These are phyloP conservation scores for Leccinellum luteum DNA, from an alignment of 768 basidiomycete genomes.

Conservation along the genomic window DNA sequence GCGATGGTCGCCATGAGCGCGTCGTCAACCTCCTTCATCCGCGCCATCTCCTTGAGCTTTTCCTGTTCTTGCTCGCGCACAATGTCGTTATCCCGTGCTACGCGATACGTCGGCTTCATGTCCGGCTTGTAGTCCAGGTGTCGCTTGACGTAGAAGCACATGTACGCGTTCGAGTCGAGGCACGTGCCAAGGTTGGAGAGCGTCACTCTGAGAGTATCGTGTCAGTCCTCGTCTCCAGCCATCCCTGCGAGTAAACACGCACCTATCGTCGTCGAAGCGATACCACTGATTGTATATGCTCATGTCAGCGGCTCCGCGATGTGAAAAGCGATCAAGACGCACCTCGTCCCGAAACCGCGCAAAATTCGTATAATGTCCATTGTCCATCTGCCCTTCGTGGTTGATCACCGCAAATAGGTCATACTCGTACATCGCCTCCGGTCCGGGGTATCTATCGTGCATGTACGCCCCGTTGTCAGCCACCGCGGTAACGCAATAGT, in stretches of 20 bases:
- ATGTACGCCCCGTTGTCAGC: neutral
- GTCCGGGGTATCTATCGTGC: slow-evolving; percentile 44
- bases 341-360: slow-evolving; percentile 85
- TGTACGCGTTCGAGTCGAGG: slow-evolving; percentile 77
- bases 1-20: slow-evolving; percentile 51
- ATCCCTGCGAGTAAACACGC: slow-evolving; percentile 21
- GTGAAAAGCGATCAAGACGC: slow-evolving; percentile 26
- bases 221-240: neutral
- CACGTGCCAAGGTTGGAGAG: slow-evolving; percentile 65
- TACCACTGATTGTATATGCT: slow-evolving; percentile 62
- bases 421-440: slow-evolving; percentile 77
- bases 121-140: slow-evolving; percentile 80
- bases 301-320: neutral
- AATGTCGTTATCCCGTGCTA: slow-evolving; percentile 63
- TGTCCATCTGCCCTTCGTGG: slow-evolving; percentile 92
- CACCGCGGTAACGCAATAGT: neutral
- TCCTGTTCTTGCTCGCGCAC: slow-evolving; percentile 58
- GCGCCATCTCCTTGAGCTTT: slow-evolving; percentile 49
- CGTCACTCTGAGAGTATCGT: slow-evolving; percentile 51
- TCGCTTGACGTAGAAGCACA: slow-evolving; percentile 95
- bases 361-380: slow-evolving; percentile 91
- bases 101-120: slow-evolving; percentile 64
- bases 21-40: slow-evolving; percentile 63
- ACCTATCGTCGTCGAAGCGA: slow-evolving; percentile 94
- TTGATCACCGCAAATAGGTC: slow-evolving; percentile 92